phyloP scores from a whole-genome alignment of 176 grass and related monocot genomes.

The Phyllostachys edulis region DNA sequence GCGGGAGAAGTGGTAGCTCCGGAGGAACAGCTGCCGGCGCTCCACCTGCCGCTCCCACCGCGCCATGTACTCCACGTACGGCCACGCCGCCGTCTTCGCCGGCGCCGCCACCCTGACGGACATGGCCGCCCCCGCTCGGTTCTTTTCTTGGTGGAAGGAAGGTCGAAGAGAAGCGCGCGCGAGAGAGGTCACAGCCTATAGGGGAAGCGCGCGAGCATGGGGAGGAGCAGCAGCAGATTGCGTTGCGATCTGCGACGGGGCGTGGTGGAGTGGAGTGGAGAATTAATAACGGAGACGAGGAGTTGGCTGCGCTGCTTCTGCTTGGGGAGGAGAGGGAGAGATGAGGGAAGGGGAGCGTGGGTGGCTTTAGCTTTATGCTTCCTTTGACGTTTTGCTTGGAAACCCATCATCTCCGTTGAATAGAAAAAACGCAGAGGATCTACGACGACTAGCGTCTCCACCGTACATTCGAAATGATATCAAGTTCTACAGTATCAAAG shows the following conservation, averaged over 20 bases:
- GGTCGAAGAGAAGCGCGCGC: neutral
- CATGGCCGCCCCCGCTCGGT: conserved; percentile 5
- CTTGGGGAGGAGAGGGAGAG: neutral
- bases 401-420: too few relatives aligned
- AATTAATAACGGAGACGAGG: conserved; percentile 29
- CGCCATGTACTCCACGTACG: conserved; percentile 78
- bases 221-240: neutral
- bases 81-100: conserved; percentile 24
- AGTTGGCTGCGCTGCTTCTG: neutral
- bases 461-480: too few relatives aligned
- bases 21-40: conserved; percentile 84
- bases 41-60: conserved; percentile 74
- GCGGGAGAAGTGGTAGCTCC: conserved; percentile 92
- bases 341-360: conserved; percentile 8
- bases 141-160: neutral
- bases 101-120: conserved; percentile 5
- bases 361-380: conserved; percentile 3
- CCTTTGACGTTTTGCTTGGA: too few relatives aligned
- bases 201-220: neutral
- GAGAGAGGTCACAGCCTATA: neutral
- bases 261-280: neutral
- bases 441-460: too few relatives aligned
- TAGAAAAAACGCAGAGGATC: too few relatives aligned
- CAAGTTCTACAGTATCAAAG: too few relatives aligned
- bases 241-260: neutral